Base-by-base conservation (phyloP, 2,329 filamentous ascomycete species). In the Dryadomyces sulphureus region DNA sequence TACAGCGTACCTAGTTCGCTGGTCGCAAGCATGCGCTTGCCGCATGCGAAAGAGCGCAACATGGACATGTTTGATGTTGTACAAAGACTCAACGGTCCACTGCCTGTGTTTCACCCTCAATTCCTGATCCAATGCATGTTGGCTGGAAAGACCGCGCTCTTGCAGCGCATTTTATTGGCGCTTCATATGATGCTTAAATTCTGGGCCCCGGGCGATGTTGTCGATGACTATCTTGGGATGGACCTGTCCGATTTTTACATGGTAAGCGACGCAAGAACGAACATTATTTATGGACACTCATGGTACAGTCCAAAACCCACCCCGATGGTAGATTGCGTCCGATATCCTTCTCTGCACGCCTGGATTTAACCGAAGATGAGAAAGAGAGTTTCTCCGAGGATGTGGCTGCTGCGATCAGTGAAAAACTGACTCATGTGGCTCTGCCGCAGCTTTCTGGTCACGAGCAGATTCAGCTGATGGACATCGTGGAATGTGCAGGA, bases 21-120 rank as follows among this genome's bases (percentile, higher is more conserved):
- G 9, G 68, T 81, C 17, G 68, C 73, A 4, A 65, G 64, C 41
- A 54, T 72, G 38, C 65, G 70, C 17, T 57, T 75, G 19, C 67
- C 72, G 14, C 64, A 67, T 41, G 60, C 63, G 21, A 69, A 67
- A 49, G 64, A 64, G 56, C 69, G 69, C 38, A 69, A 67, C 1
- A 73, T 77, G 59, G 81, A 92, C 57, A 66, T 94, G 5, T 94
- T 93, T 53, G 79, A 89, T 35, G 74, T 88, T 8, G 84, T 93
- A 11, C 83, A 84, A 53, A 72, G 84, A 50, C 69, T 96, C 42
- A 96, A 95, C 56, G 85, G 87, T 0, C 84, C 89, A 2, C 66
- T 96, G 7, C 87, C 92, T 0, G 72, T 93, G 2, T 98, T 94
- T 55, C 90, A 98, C 56, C 92, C 92, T 0, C 87, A 94, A 56